phyloP scores from a whole-genome alignment of 202 grass and related monocot genomes.

The Alloteropsis angusta region DNA sequence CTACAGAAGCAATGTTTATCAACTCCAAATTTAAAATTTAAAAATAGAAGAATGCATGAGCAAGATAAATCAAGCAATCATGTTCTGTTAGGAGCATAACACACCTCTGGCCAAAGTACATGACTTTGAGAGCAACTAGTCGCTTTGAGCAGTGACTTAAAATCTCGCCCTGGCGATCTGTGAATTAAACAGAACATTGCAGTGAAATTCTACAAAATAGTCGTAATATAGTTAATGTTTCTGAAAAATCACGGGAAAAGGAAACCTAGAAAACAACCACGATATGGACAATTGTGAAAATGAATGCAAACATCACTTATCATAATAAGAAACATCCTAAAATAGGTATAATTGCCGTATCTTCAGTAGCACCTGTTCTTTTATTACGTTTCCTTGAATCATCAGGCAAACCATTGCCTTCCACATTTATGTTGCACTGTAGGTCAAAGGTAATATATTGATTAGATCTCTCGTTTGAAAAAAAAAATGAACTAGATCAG shows the following conservation, averaged over 20 bases:
- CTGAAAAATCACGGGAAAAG: neutral
- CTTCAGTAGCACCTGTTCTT: constrained; percentile 21
- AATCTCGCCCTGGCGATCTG: constrained; percentile 35
- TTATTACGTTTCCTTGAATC: neutral
- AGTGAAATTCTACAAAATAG: constrained; percentile 6
- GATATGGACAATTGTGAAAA: neutral
- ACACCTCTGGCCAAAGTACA: constrained; percentile 90
- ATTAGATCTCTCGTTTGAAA: neutral
- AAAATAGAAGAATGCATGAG: neutral
- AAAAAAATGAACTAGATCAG: neutral
- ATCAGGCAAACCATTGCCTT: neutral
- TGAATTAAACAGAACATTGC: neutral
- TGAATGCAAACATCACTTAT: neutral
- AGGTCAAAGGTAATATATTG: neutral
- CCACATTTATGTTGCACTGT: neutral
- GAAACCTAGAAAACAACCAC: neutral
- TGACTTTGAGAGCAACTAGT: constrained; percentile 73
- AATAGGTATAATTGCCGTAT: neutral
- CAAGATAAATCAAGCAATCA: neutral
- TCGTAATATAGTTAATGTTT: neutral
- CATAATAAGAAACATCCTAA: neutral
- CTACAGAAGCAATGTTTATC: neutral
- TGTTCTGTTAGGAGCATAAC: neutral
- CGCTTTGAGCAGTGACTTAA: constrained; percentile 48
- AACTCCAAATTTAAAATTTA: neutral